Evolutionary conservation across 176 grass and related monocot species (phyloP).

Genomic region (Typha latifolia): DNA sequence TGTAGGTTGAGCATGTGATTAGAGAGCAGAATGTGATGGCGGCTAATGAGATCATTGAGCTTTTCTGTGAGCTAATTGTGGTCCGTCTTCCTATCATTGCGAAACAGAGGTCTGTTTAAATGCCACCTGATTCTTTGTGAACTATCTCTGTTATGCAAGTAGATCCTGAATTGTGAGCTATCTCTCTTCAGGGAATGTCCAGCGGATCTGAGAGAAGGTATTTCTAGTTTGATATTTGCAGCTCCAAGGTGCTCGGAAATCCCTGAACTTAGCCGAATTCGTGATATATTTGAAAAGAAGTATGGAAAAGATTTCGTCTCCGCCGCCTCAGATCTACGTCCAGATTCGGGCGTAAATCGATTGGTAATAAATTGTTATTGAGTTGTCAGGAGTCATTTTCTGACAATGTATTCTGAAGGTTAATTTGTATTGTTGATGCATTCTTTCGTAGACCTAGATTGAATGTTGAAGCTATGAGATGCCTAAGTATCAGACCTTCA

Average conservation of each 20-base stretch:
- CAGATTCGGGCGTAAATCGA: constrained; percentile 74
- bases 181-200: constrained; percentile 65
- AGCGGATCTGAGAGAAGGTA: constrained; percentile 90
- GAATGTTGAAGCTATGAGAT: too few species aligned
- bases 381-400: background rate
- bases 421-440: too few species aligned
- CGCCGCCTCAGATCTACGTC: constrained; percentile 63
- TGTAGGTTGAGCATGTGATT: constrained; percentile 96
- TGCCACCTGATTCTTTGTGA: background rate
- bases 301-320: constrained; percentile 88
- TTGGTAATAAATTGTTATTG: constrained; percentile 36
- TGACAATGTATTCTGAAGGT: too few species aligned
- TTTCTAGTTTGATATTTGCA: constrained; percentile 91
- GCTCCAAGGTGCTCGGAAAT: constrained; percentile 90
- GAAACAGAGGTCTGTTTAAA: constrained; percentile 63
- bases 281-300: constrained; percentile 82
- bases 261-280: constrained; percentile 74
- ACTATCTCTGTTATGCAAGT: constrained; percentile 7
- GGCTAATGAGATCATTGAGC: constrained; percentile 84
- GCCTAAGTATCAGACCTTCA: too few species aligned
- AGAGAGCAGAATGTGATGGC: constrained; percentile 88
- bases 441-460: too few species aligned
- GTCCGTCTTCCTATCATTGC: constrained; percentile 73
- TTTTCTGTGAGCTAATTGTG: constrained; percentile 93
- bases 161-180: constrained; percentile 9